phyloP scores from a whole-genome alignment of 2,329 filamentous ascomycete species.

The Aspergillus quadrilineatus region DNA sequence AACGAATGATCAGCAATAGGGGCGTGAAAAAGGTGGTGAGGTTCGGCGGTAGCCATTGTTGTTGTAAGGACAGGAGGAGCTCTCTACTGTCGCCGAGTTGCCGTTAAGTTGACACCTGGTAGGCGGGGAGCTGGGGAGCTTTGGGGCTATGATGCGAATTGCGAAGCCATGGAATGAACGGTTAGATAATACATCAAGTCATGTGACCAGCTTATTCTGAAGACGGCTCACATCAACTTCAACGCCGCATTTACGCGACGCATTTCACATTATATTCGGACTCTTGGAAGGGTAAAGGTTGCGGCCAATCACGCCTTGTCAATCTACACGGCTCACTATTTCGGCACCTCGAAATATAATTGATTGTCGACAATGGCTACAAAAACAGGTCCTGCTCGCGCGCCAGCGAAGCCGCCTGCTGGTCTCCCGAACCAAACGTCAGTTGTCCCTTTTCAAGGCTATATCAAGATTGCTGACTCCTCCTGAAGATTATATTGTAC shows the following conservation, averaged over 20 bases:
- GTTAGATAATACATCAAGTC: constrained; percentile 1
- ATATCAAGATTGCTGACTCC: constrained; percentile 23
- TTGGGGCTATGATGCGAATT: neutral
- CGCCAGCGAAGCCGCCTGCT: constrained; percentile 41
- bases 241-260: neutral
- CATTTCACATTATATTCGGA: neutral
- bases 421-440: constrained; percentile 75
- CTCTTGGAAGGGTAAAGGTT: neutral
- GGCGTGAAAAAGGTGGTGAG: constrained; percentile 94
- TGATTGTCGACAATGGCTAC: constrained; percentile 35
- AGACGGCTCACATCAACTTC: neutral
- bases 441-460: constrained; percentile 34
- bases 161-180: neutral
- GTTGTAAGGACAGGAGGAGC: constrained; percentile 76
- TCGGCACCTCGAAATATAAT: neutral
- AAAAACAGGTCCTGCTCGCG: constrained; percentile 43
- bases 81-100: constrained; percentile 81
- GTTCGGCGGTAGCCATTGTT: constrained; percentile 80
- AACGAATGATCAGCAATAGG: constrained; percentile 98
- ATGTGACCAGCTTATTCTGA: constrained; percentile 3
- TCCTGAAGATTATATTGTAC: constrained; percentile 74
- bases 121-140: constrained; percentile 4
- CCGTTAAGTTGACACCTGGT: constrained; percentile 10
- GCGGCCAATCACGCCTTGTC: constrained; percentile 14
- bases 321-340: neutral